Conservation (phyloP, 2,329 filamentous ascomycete species). For the Xylaria sp. region DNA sequence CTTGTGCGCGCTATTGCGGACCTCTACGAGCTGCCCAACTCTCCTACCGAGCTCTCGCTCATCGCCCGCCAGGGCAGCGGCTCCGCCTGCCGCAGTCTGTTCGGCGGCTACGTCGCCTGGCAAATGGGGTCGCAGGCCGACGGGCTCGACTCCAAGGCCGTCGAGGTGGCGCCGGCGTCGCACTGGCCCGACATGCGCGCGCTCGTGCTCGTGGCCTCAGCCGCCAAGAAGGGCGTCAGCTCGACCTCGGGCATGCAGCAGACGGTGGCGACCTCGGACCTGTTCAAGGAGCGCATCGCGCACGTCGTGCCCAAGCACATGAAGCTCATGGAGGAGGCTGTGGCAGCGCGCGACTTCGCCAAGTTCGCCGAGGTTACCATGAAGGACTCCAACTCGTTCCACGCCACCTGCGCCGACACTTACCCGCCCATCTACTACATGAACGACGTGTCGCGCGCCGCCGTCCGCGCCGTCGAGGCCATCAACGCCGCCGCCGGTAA, state of each 20-base stretch:
- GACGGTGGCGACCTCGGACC: constrained; percentile 88
- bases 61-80: constrained; percentile 95
- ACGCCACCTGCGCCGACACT: constrained; percentile 93
- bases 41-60: constrained; percentile 83
- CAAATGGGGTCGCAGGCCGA: constrained; percentile 79
- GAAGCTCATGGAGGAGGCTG: constrained; percentile 84
- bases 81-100: constrained; percentile 90
- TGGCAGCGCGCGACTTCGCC: constrained; percentile 82
- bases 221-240: constrained; percentile 94
- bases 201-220: constrained; percentile 88
- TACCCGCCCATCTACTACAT: constrained; percentile 99
- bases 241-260: constrained; percentile 97
- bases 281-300: constrained; percentile 81
- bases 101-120: constrained; percentile 97
- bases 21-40: constrained; percentile 85
- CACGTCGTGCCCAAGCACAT: constrained; percentile 85
- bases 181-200: constrained; percentile 98
- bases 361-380: constrained; percentile 91
- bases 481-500: constrained; percentile 85
- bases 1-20: constrained; percentile 88
- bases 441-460: constrained; percentile 90
- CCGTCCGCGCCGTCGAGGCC: constrained; percentile 87
- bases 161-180: constrained; percentile 85
- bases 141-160: constrained; percentile 87
- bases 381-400: constrained; percentile 97